phyloP scores from a whole-genome alignment of 495 filamentous ascomycete species.

The Niebla homalea region DNA sequence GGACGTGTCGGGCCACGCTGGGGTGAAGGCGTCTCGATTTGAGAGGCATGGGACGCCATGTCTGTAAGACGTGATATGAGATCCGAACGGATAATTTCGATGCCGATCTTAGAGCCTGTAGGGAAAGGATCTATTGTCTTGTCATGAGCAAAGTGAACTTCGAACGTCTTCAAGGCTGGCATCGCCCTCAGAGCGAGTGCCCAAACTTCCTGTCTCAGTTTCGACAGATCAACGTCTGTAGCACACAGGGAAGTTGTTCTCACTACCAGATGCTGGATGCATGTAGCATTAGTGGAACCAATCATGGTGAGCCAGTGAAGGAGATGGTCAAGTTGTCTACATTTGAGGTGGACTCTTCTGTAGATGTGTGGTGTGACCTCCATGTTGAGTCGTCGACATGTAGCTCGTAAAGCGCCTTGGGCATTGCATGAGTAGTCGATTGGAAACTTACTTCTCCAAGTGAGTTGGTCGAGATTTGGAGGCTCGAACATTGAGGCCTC shows the following conservation, averaged over 20 bases:
- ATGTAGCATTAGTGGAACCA: slow-evolving; percentile 6
- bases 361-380: slow-evolving; percentile 10
- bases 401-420: background rate
- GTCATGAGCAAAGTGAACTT: slow-evolving; percentile 10
- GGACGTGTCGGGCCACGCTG: no score
- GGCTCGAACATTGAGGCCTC: background rate
- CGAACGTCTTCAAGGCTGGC: slow-evolving; percentile 8
- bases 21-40: no score
- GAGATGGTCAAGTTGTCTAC: slow-evolving; percentile 6
- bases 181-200: slow-evolving; percentile 2
- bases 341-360: slow-evolving; percentile 1
- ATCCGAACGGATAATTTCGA: background rate
- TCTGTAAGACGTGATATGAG: background rate
- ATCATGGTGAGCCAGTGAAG: slow-evolving; percentile 11
- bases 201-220: slow-evolving; percentile 7
- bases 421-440: background rate
- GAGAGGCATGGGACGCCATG: background rate
- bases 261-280: slow-evolving; percentile 8
- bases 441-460: background rate
- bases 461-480: background rate
- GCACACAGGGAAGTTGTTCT: slow-evolving; percentile 4
- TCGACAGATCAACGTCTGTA: background rate
- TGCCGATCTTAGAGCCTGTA: background rate
- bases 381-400: background rate
- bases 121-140: background rate